Percentiles rank a stretch among this genome's conserved stretches.
Evolutionary conservation across 768 basidiomycete genomes (phyloP).

Genomic region (Roridomyces roridus): DNA sequence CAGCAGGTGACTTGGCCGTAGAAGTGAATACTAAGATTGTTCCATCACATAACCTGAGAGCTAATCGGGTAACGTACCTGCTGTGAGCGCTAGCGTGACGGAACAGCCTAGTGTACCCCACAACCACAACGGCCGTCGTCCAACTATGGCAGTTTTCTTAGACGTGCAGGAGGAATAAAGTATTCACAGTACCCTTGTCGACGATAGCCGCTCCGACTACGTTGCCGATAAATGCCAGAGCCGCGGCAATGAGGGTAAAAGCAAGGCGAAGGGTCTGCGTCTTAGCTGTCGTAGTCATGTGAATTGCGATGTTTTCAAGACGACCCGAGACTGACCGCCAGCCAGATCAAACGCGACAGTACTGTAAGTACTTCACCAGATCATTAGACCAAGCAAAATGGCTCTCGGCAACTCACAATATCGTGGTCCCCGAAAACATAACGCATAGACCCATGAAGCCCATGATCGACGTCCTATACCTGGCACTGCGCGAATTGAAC

Average conservation of each 20-base stretch:
- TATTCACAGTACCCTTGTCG: conserved; percentile 41
- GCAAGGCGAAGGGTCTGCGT: conserved; percentile 46
- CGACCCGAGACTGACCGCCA: conserved; percentile 41
- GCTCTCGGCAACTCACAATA: conserved; percentile 34
- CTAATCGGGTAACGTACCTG: conserved; percentile 37
- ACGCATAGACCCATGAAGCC: conserved; percentile 55
- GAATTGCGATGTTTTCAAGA: too few species aligned
- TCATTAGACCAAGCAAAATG: too few species aligned
- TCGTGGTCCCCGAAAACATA: conserved; percentile 4
- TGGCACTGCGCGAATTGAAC: conserved; percentile 51
- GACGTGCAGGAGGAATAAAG: not conserved
- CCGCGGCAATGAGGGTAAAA: conserved; percentile 45
- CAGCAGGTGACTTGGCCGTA: conserved; percentile 44
- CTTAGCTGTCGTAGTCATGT: too few species aligned
- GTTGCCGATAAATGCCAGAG: conserved; percentile 46
- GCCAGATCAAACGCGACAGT: conserved; percentile 60
- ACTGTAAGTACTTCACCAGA: conserved; percentile 10
- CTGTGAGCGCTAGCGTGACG: conserved; percentile 44
- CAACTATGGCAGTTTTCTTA: conserved; percentile 35
- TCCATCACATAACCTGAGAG: too few species aligned
- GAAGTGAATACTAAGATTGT: conserved; percentile 42
- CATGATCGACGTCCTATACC: conserved; percentile 54
- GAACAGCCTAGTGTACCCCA: conserved; percentile 47
- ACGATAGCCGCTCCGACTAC: conserved; percentile 45
- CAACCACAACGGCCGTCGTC: conserved; percentile 51